Percentiles rank a stretch among this genome's conserved stretches.
These are phyloP conservation scores for Calonectria pteridis DNA, from an alignment of 2,329 filamentous ascomycete species.

Conservation along the genomic window DNA sequence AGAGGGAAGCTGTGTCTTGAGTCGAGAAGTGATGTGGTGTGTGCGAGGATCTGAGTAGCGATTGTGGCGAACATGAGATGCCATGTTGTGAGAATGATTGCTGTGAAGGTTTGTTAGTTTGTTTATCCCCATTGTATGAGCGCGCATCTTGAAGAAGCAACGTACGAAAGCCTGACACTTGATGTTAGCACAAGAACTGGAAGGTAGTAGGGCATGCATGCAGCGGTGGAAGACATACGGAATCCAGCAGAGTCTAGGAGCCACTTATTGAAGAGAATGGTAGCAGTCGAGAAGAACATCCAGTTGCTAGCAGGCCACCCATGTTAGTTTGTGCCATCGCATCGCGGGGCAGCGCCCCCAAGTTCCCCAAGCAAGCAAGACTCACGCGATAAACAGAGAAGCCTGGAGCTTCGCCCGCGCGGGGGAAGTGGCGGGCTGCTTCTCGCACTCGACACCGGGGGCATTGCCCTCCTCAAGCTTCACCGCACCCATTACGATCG, in stretches of 20 bases:
- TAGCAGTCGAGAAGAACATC: conserved; percentile 86
- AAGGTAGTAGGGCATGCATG: background rate
- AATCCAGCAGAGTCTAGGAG: conserved; percentile 82
- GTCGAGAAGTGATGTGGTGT: conserved; percentile 29
- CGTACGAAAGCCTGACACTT: conserved; percentile 49
- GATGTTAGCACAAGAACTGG: conserved; percentile 18
- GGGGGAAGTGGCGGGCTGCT: background rate
- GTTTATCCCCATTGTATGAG: background rate
- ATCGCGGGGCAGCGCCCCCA: background rate
- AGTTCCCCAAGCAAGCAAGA: background rate
- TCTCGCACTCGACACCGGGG: background rate
- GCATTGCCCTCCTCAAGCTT: conserved; percentile 5
- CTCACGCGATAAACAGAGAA: conserved; percentile 18
- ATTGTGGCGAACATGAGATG: conserved; percentile 33
- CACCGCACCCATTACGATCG: background rate
- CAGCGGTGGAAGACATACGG: conserved; percentile 65
- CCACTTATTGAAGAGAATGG: conserved; percentile 95
- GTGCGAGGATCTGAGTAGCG: conserved; percentile 33
- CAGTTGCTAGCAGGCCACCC: conserved; percentile 65
- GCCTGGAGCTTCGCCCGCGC: conserved; percentile 10
- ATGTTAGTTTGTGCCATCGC: background rate
- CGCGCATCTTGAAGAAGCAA: background rate
- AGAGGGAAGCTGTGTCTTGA: conserved; percentile 27
- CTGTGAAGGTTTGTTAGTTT: background rate
- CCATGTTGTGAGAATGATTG: conserved; percentile 30